A percentile compares a stretch with the other conserved stretches of the same genome.
Conservation (phyloP, 2,329 filamentous ascomycete species). For the Aureobasidium sp. region DNA sequence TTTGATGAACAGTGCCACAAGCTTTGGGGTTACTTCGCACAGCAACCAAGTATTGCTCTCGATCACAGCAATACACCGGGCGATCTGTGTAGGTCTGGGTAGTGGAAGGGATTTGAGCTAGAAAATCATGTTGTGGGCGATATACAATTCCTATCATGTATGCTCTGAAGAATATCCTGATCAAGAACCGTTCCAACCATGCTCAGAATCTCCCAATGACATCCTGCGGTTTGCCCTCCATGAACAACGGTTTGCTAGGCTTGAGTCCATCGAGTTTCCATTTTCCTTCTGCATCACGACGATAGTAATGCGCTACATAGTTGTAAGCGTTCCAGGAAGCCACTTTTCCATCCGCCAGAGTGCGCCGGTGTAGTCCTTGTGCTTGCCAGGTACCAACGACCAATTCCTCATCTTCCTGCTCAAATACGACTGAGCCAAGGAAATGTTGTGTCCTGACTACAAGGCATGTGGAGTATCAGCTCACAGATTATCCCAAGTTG, state of each 20-base stretch:
- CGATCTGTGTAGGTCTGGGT: too few relatives aligned
- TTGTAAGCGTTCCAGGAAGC: neutral
- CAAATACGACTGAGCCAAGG: neutral
- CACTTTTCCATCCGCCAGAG: neutral
- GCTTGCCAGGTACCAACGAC: neutral
- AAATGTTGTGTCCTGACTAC: conserved; percentile 2
- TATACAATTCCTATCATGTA: too few relatives aligned
- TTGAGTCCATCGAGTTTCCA: conserved; percentile 1
- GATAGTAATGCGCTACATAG: neutral
- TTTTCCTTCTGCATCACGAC: neutral
- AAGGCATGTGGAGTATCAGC: neutral
- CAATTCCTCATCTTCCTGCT: neutral
- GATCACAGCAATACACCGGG: too few relatives aligned
- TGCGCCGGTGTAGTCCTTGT: neutral
- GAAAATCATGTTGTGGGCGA: too few relatives aligned
- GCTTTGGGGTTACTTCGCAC: too few relatives aligned
- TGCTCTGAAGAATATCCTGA: too few relatives aligned
- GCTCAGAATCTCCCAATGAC: neutral
- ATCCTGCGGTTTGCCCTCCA: neutral
- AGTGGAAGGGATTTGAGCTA: too few relatives aligned
- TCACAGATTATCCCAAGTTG: too few relatives aligned
- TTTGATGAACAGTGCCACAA: too few relatives aligned
- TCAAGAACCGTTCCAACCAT: too few relatives aligned
- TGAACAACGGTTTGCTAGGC: neutral
- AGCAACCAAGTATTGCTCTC: too few relatives aligned